phyloP scores from a whole-genome alignment of 352 stramenopile species.

The Elongisporangium prolatum region DNA sequence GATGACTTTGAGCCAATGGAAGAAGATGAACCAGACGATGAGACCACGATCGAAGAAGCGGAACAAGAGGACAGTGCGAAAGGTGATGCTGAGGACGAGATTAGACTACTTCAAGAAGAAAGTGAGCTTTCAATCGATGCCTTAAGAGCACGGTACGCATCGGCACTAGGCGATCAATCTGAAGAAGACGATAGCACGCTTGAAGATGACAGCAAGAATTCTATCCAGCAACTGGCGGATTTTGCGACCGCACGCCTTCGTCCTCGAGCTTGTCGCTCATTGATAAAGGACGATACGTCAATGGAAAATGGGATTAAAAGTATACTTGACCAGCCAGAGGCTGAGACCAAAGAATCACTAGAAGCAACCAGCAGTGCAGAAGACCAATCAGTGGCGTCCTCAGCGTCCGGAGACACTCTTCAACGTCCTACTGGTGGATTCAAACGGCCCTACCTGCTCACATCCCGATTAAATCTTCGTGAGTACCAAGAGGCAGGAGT shows the following conservation, averaged over 20 bases:
- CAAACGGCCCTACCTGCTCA: constrained; percentile 68
- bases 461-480: constrained; percentile 52
- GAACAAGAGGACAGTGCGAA: constrained; percentile 46
- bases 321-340: neutral
- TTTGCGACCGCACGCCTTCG: neutral
- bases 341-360: neutral
- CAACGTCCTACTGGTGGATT: constrained; percentile 19
- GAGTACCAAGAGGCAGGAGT: constrained; percentile 87
- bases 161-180: constrained; percentile 4
- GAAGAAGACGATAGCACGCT: constrained; percentile 10
- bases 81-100: constrained; percentile 73
- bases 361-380: too few species aligned
- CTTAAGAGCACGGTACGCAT: constrained; percentile 43
- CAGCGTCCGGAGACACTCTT: too few species aligned
- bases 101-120: constrained; percentile 86
- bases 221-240: constrained; percentile 2
- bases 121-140: constrained; percentile 92
- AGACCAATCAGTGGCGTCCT: too few species aligned
- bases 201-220: constrained; percentile 33
- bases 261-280: neutral
- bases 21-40: constrained; percentile 68
- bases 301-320: too few species aligned
- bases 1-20: constrained; percentile 29
- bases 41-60: constrained; percentile 89
- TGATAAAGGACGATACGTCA: neutral